Evolutionary conservation across 257 asterid genomes (phyloP).

Genomic region (Gynochthodes officinalis): DNA sequence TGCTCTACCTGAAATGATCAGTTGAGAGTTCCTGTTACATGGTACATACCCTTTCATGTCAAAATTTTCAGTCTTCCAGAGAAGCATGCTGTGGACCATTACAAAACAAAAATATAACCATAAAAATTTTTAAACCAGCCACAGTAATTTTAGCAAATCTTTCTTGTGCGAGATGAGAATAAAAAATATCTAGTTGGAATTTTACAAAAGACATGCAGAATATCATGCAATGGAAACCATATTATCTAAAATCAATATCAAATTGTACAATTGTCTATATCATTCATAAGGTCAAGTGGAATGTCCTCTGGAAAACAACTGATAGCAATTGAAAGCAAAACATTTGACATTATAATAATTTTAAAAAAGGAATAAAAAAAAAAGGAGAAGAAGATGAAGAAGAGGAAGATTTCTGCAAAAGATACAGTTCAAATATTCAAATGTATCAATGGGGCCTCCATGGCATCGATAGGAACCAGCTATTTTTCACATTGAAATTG

Average conservation of each 20-base stretch:
- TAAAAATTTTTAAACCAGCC: neutral
- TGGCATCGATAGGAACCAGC: neutral
- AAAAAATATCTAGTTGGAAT: neutral
- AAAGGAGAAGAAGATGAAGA: too few relatives aligned
- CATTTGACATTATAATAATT: neutral
- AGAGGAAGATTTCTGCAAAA: neutral
- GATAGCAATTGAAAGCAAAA: neutral
- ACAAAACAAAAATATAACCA: neutral
- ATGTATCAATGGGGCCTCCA: neutral
- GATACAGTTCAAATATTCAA: neutral
- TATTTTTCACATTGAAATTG: neutral
- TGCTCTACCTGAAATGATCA: slow-evolving; percentile 89
- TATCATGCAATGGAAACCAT: neutral
- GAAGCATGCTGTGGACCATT: slow-evolving; percentile 20
- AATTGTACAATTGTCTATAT: neutral
- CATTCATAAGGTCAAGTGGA: neutral
- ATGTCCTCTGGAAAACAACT: neutral
- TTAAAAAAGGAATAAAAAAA: too few relatives aligned
- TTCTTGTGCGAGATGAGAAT: neutral
- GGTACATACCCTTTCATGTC: slow-evolving; percentile 55
- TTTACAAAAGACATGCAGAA: neutral
- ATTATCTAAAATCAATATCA: neutral
- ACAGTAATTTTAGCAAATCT: neutral
- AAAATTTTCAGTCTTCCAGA: slow-evolving; percentile 35
- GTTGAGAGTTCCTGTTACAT: slow-evolving; percentile 74